Evolutionary conservation across 805 yeast genomes (phyloP).

Genomic region (Ogataea henricii): DNA sequence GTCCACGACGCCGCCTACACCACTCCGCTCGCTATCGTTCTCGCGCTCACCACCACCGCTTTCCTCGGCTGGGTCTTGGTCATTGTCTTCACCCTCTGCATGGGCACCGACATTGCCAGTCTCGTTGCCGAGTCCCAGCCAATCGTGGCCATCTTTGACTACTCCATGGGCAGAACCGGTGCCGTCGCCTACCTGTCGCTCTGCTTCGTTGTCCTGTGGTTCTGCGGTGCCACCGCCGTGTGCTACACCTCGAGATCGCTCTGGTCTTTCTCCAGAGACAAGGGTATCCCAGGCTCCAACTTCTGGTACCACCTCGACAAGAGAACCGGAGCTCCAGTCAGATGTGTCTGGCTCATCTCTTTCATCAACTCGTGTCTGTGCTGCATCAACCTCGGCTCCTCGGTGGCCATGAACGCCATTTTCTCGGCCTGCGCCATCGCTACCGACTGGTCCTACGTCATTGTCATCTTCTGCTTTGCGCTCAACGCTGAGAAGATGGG

Average conservation of each 20-base stretch:
- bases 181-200: slow-evolving; percentile 53
- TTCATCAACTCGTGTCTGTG: slow-evolving; percentile 45
- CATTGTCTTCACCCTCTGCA: slow-evolving; percentile 48
- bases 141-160: slow-evolving; percentile 52
- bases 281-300: slow-evolving; percentile 50
- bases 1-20: slow-evolving; percentile 53
- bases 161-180: slow-evolving; percentile 54
- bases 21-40: slow-evolving; percentile 60
- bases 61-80: slow-evolving; percentile 51
- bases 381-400: slow-evolving; percentile 44
- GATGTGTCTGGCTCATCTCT: slow-evolving; percentile 45
- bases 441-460: slow-evolving; percentile 51
- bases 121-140: slow-evolving; percentile 42
- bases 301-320: slow-evolving; percentile 42
- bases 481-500: slow-evolving; percentile 47
- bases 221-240: slow-evolving; percentile 54
- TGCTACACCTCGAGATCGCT: slow-evolving; percentile 54
- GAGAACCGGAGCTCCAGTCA: slow-evolving; percentile 45
- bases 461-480: slow-evolving; percentile 45
- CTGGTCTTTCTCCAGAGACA: slow-evolving; percentile 60
- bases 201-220: slow-evolving; percentile 51
- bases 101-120: slow-evolving; percentile 41
- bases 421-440: slow-evolving; percentile 56
- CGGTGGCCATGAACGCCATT: slow-evolving; percentile 53
- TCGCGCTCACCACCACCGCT: slow-evolving; percentile 53